Evolutionary conservation across 495 filamentous ascomycete genomes (phyloP).

Genomic region (Letharia lupina): DNA sequence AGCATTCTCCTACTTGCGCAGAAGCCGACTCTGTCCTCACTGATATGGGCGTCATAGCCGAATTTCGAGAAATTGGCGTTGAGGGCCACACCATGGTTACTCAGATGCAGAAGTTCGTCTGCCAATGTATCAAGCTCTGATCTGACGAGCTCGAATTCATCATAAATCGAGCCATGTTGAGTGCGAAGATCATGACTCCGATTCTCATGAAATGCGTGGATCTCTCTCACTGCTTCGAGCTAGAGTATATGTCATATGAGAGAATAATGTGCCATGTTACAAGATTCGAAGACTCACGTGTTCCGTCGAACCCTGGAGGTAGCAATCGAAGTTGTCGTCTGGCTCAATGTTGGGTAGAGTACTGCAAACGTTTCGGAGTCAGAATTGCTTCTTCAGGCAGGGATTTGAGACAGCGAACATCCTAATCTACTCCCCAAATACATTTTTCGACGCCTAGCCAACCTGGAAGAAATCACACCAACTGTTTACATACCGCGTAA

Average conservation of each 20-base stretch:
- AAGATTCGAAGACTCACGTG: conserved; percentile 30
- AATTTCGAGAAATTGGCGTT: conserved; percentile 51
- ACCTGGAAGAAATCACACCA: neutral
- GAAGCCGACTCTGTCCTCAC: conserved; percentile 30
- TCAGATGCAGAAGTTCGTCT: conserved; percentile 44
- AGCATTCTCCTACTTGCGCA: neutral
- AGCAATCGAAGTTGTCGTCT: conserved; percentile 42
- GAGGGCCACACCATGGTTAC: conserved; percentile 41
- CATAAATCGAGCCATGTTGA: conserved; percentile 37
- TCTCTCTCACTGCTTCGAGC: conserved; percentile 39
- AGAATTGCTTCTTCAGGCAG: neutral
- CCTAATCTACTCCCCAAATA: neutral
- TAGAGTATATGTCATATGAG: neutral
- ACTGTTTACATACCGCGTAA: conserved; percentile 24
- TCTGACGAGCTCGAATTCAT: conserved; percentile 45
- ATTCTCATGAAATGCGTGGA: conserved; percentile 41
- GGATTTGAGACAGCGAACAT: neutral
- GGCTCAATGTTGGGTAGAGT: conserved; percentile 32
- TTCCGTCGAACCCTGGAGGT: conserved; percentile 45
- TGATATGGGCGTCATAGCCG: conserved; percentile 49
- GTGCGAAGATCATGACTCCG: conserved; percentile 35
- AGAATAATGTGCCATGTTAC: neutral
- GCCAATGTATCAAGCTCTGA: conserved; percentile 40
- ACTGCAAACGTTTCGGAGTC: neutral
- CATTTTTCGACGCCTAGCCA: neutral